phyloP scores from a whole-genome alignment of 228 moss, liverwort and hornwort genomes.

The Sphagnum magellanicum region DNA sequence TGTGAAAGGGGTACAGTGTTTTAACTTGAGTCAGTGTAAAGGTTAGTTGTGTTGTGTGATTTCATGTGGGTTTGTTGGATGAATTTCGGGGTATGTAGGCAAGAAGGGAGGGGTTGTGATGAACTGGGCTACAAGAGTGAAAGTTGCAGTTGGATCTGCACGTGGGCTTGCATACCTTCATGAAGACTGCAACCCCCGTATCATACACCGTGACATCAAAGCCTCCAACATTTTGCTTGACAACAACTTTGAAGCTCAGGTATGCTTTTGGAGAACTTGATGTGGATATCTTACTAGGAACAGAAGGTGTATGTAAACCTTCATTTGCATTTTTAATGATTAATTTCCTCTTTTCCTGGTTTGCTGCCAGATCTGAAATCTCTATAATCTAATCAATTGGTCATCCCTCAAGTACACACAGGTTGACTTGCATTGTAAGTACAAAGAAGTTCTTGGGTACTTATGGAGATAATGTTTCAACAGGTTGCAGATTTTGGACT shows the following conservation, averaged over 20 bases:
- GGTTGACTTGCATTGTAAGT: too few species aligned
- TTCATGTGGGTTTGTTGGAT: neutral
- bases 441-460: too few species aligned
- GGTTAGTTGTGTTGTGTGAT: neutral
- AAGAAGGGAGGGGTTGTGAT: constrained; percentile 47
- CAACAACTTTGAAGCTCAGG: constrained; percentile 87
- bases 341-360: too few species aligned
- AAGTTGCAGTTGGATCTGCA: constrained; percentile 78
- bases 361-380: too few species aligned
- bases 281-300: too few species aligned
- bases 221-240: constrained; percentile 87
- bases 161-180: constrained; percentile 88
- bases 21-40: neutral
- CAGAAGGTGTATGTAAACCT: too few species aligned
- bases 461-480: too few species aligned
- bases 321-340: too few species aligned
- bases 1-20: neutral
- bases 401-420: too few species aligned
- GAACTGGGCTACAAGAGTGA: constrained; percentile 78
- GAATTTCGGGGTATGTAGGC: neutral
- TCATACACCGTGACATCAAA: constrained; percentile 91
- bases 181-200: constrained; percentile 90
- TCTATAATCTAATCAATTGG: too few species aligned
- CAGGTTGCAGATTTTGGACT: constrained; percentile 92
- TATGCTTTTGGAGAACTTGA: neutral